Evolutionary conservation across 345 rosid genomes (phyloP).

Genomic region (Cochlearia excelsa): DNA sequence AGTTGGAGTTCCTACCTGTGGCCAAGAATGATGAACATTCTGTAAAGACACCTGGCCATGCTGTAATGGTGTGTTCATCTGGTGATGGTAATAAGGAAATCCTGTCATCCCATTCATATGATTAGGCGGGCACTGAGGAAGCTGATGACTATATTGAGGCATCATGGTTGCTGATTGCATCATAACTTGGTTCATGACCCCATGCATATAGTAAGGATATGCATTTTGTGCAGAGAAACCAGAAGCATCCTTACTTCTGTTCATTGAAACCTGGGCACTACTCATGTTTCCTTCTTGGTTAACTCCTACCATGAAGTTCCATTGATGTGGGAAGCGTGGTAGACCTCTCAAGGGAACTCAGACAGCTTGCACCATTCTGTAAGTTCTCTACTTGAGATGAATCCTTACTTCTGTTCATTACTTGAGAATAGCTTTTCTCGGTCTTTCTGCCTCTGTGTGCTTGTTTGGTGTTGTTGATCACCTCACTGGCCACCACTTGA

Average conservation of each 20-base stretch:
- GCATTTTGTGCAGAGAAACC: constrained; percentile 53
- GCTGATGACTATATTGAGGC: constrained; percentile 71
- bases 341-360: constrained; percentile 29
- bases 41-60: constrained; percentile 52
- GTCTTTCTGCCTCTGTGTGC: constrained; percentile 20
- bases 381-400: constrained; percentile 28
- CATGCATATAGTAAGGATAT: constrained; percentile 72
- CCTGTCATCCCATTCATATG: constrained; percentile 59
- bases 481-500: constrained; percentile 28
- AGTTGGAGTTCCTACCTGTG: constrained; percentile 48
- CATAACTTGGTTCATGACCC: constrained; percentile 70
- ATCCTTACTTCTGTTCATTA: not conserved
- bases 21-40: constrained; percentile 53
- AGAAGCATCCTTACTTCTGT: constrained; percentile 44
- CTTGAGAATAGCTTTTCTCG: constrained; percentile 18
- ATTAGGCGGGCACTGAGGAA: constrained; percentile 50
- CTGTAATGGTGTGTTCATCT: constrained; percentile 59
- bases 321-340: constrained; percentile 51
- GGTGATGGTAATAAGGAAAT: constrained; percentile 57
- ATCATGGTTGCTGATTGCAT: constrained; percentile 60
- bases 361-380: constrained; percentile 23
- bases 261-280: constrained; percentile 36
- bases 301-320: constrained; percentile 45
- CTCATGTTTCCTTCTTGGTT: constrained; percentile 41
- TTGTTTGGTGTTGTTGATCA: constrained; percentile 21